phyloP scores from a whole-genome alignment of 176 grass and related monocot species.

The Aegilops tauschii region DNA sequence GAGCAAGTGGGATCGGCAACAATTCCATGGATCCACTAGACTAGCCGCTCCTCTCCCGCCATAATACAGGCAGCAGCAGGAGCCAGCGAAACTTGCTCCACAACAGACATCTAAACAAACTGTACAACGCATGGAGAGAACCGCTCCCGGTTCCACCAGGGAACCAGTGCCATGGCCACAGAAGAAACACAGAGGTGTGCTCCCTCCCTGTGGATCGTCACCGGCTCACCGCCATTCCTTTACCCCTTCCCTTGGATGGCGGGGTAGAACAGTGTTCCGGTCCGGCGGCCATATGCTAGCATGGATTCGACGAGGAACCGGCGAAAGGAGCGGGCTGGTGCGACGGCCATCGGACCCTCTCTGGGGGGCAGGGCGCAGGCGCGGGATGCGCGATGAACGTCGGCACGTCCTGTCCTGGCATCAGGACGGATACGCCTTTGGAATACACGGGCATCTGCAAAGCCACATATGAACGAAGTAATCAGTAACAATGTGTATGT shows the following conservation, averaged over 20 bases:
- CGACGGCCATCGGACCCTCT: slow-evolving; percentile 73
- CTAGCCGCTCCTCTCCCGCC: slow-evolving; percentile 14
- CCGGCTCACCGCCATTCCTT: background rate
- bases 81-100: slow-evolving; percentile 36
- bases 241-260: background rate
- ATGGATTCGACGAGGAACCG: slow-evolving; percentile 24
- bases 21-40: slow-evolving; percentile 20
- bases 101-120: slow-evolving; percentile 15
- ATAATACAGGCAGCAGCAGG: slow-evolving; percentile 17
- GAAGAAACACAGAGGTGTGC: background rate
- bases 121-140: slow-evolving; percentile 1
- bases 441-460: slow-evolving; percentile 84
- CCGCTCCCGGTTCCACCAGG: background rate
- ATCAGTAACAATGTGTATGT: background rate
- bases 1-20: slow-evolving; percentile 38
- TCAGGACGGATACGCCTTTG: slow-evolving; percentile 82
- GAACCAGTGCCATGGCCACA: background rate
- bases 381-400: slow-evolving; percentile 81
- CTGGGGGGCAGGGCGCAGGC: slow-evolving; percentile 59
- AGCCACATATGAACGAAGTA: background rate
- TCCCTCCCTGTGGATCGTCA: background rate
- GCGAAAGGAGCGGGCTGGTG: slow-evolving; percentile 42
- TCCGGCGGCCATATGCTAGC: background rate
- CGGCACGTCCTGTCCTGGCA: slow-evolving; percentile 83
- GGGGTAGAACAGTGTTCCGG: background rate